Evolutionary conservation across 148 eudicot species (phyloP), one percentile per base, ranked within the genome.

Genomic region (Camellia japonica): DNA sequence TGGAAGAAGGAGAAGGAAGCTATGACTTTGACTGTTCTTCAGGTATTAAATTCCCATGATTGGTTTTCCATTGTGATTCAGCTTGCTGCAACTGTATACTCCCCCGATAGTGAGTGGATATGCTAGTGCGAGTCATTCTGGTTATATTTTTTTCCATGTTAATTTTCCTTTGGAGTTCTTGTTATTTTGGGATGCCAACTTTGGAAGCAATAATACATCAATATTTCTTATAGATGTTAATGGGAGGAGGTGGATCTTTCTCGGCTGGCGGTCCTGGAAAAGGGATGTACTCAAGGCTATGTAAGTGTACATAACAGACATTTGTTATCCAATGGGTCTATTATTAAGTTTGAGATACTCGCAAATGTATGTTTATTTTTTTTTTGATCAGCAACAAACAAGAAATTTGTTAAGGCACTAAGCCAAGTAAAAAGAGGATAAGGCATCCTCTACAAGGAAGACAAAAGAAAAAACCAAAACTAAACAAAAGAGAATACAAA

Each of bases 241-340:
- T 94, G 98, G 99, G 99, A 85, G 99, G 99, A 74, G 97, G 99
- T 86, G 98, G 97, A 83, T 97, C 99, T 74, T 94, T 92, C 91
- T 96, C 99, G 20, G 94, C 95, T 85, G 99, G 99, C 54, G 99
- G 99, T 85, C 99, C 99, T 65, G 99, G 99, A 82, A 96, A 96
- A 79, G 99, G 99, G 84, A 92, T 96, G 99, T 94, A 92, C 81
- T 93, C 99, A 63, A 84, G 97, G 75, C 88, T 96, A 85, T 94
- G 99, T 96, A 87, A 87, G 97, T 89, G 16, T 76, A 76, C 51
- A 75, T 46, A 20, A 19, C 41, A 49, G 46, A 64, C 2, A 6
- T 43, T 76, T 47, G 16, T 62, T 1, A 46, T 47, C 43, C 42
- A n/a, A 5, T 20, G 0, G n/a, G 51, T 60, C 15, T 46, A 19